A percentile compares a stretch with the other conserved stretches of the same genome.
Evolutionary conservation across 1,284 basidiomycete species (phyloP).

Genomic region (Pseudomicrostroma phylloplanum): DNA sequence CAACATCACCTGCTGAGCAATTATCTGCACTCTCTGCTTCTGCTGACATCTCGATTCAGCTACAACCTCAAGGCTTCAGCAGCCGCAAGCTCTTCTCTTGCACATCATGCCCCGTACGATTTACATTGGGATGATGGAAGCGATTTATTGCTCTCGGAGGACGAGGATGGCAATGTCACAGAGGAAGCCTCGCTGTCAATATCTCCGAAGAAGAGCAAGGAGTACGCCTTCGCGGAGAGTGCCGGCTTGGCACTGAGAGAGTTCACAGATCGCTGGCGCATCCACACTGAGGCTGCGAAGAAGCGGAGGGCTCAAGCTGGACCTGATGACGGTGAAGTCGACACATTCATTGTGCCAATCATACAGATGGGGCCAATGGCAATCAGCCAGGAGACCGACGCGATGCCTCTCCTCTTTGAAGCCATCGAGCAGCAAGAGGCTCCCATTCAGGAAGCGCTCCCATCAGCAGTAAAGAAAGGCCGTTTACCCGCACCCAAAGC

Average conservation of each 20-base stretch:
- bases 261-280: constrained; percentile 6
- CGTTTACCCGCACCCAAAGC: constrained; percentile 8
- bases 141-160: constrained; percentile 13
- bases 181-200: neutral
- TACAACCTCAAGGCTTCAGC: constrained; percentile 53
- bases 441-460: neutral
- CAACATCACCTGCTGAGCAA: constrained; percentile 63
- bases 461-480: too few relatives aligned
- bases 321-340: neutral
- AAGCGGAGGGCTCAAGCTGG: neutral
- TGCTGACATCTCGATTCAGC: constrained; percentile 66
- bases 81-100: neutral
- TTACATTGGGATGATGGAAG: constrained; percentile 42
- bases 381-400: constrained; percentile 50
- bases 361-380: constrained; percentile 52
- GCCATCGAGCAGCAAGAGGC: constrained; percentile 1
- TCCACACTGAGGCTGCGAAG: neutral
- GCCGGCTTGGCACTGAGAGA: neutral
- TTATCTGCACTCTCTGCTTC: constrained; percentile 76
- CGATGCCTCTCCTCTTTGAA: constrained; percentile 30
- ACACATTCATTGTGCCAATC: constrained; percentile 44
- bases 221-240: neutral
- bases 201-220: neutral
- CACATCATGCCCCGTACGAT: constrained; percentile 18
- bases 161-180: constrained; percentile 16